Base-by-base conservation (phyloP, 2,329 filamentous ascomycete species). In the Colletotrichum cuscutae region DNA sequence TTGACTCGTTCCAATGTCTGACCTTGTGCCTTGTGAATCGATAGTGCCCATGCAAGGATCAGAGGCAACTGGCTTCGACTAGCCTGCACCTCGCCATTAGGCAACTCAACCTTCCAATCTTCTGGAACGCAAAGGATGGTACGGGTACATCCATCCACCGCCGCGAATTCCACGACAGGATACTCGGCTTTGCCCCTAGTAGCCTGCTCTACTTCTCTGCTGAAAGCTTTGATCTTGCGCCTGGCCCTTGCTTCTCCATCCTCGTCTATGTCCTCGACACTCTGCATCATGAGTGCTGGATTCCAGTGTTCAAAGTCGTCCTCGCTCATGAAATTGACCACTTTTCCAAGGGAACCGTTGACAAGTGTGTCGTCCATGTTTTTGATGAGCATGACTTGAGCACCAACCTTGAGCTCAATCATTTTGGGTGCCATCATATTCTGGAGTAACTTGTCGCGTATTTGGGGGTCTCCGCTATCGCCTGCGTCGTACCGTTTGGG, bases 341-440 rank as follows among this genome's bases (percentile, higher is more conserved):
- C 93, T 74, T 93, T 95, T 28, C 97, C 97, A 11, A 99, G 87
- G 0, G 96, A 97, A 5, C 97, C 97, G 79, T 99, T 99, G 76
- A 98, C 97, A 0, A 99, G 88, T 0, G 90, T 92, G 52, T 98
- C 95, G 79, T 99, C 97, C 84, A 98, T 92, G 78, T 99, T 99
- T 82, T 99, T 99, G 87, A 99, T 98, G n/a, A 99, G 86, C 97
- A 99, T 99, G 57, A 99, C 97, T 80, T 99, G 97, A 0, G 97
- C 94, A 11, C 95, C 94, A 75, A 97, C 92, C 82, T 98, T 98
- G 35, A 99, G 84, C 42, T 93, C 90, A 24, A 99, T 89, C 0
- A 83, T 80, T 77, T 93, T 92, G 0, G 97, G 95, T 0, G 97
- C 95, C 94, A 99, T 98, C 90, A 97, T 97, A 79, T 96, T 98